These are phyloP conservation scores for Patellifolia procumbens DNA, from an alignment of 179 eudicot species.

Conservation along the genomic window DNA sequence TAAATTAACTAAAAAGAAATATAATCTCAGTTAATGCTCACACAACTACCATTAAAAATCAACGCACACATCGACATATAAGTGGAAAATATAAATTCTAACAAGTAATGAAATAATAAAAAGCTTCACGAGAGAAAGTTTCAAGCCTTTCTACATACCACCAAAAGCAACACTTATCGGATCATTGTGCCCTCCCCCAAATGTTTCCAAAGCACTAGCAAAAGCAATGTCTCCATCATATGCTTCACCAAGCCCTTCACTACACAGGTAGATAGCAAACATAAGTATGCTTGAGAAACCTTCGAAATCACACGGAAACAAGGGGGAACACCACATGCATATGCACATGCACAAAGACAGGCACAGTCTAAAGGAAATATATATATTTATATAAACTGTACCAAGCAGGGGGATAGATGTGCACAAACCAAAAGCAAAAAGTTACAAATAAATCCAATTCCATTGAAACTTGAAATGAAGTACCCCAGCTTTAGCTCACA, in stretches of 20 bases:
- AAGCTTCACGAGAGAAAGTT: not conserved
- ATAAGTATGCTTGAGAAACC: constrained; percentile 1
- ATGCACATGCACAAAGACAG: not conserved
- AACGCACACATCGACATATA: not conserved
- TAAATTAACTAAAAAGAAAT: too few relatives aligned
- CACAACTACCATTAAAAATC: not conserved
- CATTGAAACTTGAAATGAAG: too few relatives aligned
- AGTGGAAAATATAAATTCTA: not conserved
- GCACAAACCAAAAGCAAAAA: too few relatives aligned
- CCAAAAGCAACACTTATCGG: constrained; percentile 99
- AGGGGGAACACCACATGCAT: not conserved
- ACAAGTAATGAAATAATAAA: not conserved
- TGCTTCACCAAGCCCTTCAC: constrained; percentile 99
- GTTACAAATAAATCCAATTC: too few relatives aligned
- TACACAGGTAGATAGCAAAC: constrained; percentile 32
- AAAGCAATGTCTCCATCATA: constrained; percentile 98
- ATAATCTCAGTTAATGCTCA: not conserved
- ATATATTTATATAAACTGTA: not conserved
- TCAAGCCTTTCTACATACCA: constrained; percentile 64
- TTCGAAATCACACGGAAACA: constrained; percentile 3
- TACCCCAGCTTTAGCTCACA: too few relatives aligned
- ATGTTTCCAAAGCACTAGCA: constrained; percentile 90
- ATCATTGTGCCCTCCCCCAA: constrained; percentile 99
- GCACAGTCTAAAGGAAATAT: not conserved
- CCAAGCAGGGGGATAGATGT: too few relatives aligned